Conservation (phyloP, 2,329 filamentous ascomycete genomes). For the Penicillium sp. region DNA sequence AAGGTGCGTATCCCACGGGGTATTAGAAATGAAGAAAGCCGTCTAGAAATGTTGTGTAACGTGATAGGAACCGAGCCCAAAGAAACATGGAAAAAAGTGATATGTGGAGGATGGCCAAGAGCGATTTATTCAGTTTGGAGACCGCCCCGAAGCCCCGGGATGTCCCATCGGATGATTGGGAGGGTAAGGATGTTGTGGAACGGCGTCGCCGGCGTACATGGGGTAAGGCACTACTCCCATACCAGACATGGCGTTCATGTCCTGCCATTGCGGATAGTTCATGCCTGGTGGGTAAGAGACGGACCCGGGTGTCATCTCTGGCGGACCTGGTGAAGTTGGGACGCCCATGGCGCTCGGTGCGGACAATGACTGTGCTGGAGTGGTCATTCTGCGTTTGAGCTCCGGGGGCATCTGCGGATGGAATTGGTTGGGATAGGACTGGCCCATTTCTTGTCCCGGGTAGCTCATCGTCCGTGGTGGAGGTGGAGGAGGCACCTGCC, state of each 20-base stretch:
- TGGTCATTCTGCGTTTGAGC: conserved; percentile 41
- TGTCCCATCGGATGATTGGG: conserved; percentile 36
- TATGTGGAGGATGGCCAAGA: not conserved
- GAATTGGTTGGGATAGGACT: conserved; percentile 32
- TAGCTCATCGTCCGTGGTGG: conserved; percentile 37
- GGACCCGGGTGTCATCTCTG: conserved; percentile 29
- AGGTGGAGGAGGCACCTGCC: conserved; percentile 31
- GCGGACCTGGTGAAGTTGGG: conserved; percentile 25
- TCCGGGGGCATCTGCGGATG: conserved; percentile 32
- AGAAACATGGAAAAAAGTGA: conserved; percentile 1
- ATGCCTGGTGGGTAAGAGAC: conserved; percentile 35
- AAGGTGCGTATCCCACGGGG: conserved; percentile 21
- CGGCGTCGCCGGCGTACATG: conserved; percentile 31
- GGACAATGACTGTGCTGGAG: conserved; percentile 31
- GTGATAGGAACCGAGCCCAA: conserved; percentile 15
- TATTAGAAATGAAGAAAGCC: conserved; percentile 30
- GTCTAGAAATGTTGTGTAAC: conserved; percentile 26
- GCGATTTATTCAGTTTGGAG: conserved; percentile 24
- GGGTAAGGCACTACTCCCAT: conserved; percentile 37
- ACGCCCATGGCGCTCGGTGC: conserved; percentile 18
- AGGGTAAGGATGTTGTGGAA: conserved; percentile 28
- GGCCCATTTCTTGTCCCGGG: conserved; percentile 33
- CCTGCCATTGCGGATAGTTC: conserved; percentile 33
- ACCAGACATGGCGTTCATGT: conserved; percentile 29
- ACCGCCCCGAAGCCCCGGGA: conserved; percentile 25